These are phyloP conservation scores for Leptomonas pyrrhocoris DNA, from an alignment of 208 protist species.

Conservation along the genomic window DNA sequence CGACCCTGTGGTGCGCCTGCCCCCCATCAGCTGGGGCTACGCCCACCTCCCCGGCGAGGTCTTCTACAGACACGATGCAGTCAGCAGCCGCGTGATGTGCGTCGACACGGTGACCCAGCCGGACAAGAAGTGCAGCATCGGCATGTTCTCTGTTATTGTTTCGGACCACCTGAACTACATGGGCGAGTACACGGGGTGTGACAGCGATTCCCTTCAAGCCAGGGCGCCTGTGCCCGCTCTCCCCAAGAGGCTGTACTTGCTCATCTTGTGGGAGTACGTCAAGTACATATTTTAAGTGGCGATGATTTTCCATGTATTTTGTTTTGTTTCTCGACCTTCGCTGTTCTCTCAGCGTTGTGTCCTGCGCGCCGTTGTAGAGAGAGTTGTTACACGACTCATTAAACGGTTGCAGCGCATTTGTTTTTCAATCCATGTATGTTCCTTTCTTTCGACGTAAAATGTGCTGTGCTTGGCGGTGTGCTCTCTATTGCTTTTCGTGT, in stretches of 20 bases:
- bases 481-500: too few relatives aligned
- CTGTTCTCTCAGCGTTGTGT: too few relatives aligned
- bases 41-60: conserved; percentile 37
- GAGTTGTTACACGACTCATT: too few relatives aligned
- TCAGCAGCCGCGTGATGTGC: conserved; percentile 29
- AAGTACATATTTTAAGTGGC: neutral
- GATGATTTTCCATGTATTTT: too few relatives aligned
- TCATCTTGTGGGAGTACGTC: conserved; percentile 6
- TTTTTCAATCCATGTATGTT: too few relatives aligned
- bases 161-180: conserved; percentile 49
- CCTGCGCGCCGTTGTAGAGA: too few relatives aligned
- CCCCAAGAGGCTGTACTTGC: neutral
- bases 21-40: conserved; percentile 24
- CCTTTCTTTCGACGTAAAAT: too few relatives aligned
- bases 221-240: neutral
- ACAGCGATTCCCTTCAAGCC: neutral
- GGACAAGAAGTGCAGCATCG: conserved; percentile 36
- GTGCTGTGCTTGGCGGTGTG: too few relatives aligned
- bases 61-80: conserved; percentile 30
- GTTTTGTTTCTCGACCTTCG: too few relatives aligned
- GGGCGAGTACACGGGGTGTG: conserved; percentile 23
- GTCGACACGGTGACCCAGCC: conserved; percentile 24
- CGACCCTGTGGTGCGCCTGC: conserved; percentile 48
- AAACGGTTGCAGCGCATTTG: too few relatives aligned
- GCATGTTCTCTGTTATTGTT: conserved; percentile 6